A percentile compares a stretch with the other conserved stretches of the same genome.
These are phyloP conservation scores for Claviceps spartinae DNA, from an alignment of 2,329 filamentous ascomycete genomes.

Conservation along the genomic window DNA sequence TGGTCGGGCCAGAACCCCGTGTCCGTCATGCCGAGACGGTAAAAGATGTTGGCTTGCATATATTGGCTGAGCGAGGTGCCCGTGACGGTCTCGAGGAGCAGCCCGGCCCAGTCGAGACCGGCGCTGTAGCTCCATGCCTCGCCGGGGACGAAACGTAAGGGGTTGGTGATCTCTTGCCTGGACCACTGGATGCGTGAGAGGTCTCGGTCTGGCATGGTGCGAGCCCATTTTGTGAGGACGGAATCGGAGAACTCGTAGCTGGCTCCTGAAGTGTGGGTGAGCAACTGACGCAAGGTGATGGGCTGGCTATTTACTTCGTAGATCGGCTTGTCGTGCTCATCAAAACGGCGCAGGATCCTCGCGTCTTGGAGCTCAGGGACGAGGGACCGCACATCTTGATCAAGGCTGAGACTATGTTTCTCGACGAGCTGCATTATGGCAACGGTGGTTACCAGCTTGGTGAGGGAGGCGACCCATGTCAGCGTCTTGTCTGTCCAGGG, in stretches of 20 bases:
- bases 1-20: conserved; percentile 23
- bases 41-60: conserved; percentile 24
- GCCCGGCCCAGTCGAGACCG: conserved; percentile 32
- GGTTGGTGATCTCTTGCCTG: conserved; percentile 26
- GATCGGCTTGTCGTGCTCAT: conserved; percentile 20
- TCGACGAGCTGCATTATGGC: conserved; percentile 28
- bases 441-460: conserved; percentile 27
- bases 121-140: conserved; percentile 35
- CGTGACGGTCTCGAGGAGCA: conserved; percentile 27
- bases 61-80: conserved; percentile 23
- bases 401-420: conserved; percentile 18
- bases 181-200: conserved; percentile 19
- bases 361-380: conserved; percentile 21
- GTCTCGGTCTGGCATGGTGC: conserved; percentile 17
- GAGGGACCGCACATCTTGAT: conserved; percentile 21
- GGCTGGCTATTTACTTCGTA: conserved; percentile 22
- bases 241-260: conserved; percentile 29
- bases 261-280: conserved; percentile 36
- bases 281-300: conserved; percentile 29
- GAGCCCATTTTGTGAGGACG: conserved; percentile 26
- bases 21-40: conserved; percentile 21
- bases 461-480: conserved; percentile 27
- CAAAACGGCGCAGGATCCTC: conserved; percentile 25
- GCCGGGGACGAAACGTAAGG: conserved; percentile 31
- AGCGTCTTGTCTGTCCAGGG: conserved; percentile 21